Base-by-base conservation (phyloP, 2,329 filamentous ascomycete genomes). In the Alternaria brassicae region DNA sequence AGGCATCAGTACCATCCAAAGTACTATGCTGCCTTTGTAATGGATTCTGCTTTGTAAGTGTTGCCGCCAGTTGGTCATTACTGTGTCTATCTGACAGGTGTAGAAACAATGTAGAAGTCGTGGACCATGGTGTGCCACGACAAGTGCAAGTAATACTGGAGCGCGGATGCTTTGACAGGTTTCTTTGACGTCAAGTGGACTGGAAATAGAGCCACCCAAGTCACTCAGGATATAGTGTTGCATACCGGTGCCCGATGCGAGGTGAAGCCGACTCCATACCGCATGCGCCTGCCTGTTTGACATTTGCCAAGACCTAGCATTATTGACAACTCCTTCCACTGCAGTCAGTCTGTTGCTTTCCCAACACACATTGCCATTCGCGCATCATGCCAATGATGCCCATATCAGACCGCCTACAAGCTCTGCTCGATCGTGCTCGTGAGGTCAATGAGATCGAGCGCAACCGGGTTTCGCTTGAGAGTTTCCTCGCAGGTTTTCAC, bases 1-100 rank as follows among this genome's bases (percentile, higher is more conserved):
- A 67, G 72, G 50, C 47, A 60, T 28, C 60, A 59, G 40, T 73
- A 73, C 55, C 64, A 68, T 60, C 53, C 67, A 25, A 67, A 71
- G 34, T 74, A 73, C 58, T 73, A 72, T 62, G 68, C 58, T 8
- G 70, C 65, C 9, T 73, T 73, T 54, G 65, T 72, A 9, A 25
- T 67, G 15, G 71, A 74, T 64, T 70, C 70, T 42, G 42, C 69
- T 13, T 69, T 69, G 70, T 72, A 45, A 65, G 65, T 60, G 40
- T 36, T 9, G 15, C 42, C 12, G 9, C 7, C 19, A 42, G n/a
- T 21, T 45, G 3, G 5, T 23, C 17, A 13, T 36, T 36, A 13
- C 27, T 32, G 21, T 6, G 52, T 50, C 58, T 56, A 21, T 63
- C 37, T 12, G 34, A 53, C 15, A 5, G 23, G 2, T 27, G 3